These are phyloP conservation scores for Candida arabinofermentans DNA, from an alignment of 805 yeast species.

Conservation along the genomic window DNA sequence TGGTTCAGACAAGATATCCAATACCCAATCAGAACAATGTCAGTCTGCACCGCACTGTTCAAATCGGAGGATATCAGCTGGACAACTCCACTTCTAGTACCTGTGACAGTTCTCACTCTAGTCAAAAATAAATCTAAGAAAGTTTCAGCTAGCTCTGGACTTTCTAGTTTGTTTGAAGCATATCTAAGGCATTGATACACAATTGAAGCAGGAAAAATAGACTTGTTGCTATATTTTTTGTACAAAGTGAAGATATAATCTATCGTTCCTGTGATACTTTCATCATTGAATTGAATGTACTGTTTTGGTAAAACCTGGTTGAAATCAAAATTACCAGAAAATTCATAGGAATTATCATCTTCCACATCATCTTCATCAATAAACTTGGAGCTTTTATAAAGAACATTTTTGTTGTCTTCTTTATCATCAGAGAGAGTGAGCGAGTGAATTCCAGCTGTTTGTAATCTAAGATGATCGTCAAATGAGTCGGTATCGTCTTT, in stretches of 20 bases:
- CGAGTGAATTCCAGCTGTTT: conserved; percentile 33
- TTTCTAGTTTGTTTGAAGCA: conserved; percentile 55
- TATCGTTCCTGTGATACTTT: conserved; percentile 45
- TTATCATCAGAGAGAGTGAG: conserved; percentile 12
- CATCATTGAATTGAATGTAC: conserved; percentile 57
- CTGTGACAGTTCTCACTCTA: conserved; percentile 55
- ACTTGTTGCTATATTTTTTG: conserved; percentile 42
- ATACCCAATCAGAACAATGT: conserved; percentile 69
- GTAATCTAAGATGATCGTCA: conserved; percentile 34
- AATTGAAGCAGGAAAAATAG: conserved; percentile 64
- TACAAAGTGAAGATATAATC: conserved; percentile 46
- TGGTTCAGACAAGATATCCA: conserved; percentile 85
- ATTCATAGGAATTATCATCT: conserved; percentile 31
- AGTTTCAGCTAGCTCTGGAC: conserved; percentile 51
- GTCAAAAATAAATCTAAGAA: conserved; percentile 58
- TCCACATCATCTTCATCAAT: conserved; percentile 28
- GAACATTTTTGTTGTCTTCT: conserved; percentile 11
- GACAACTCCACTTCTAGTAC: conserved; percentile 57
- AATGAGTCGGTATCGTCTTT: conserved; percentile 20
- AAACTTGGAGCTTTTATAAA: conserved; percentile 25
- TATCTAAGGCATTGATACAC: conserved; percentile 68
- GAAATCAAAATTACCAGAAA: conserved; percentile 48
- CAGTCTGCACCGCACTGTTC: conserved; percentile 29
- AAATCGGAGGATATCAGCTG: conserved; percentile 9
- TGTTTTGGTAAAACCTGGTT: conserved; percentile 52